These are phyloP conservation scores for Xylogone sp. DNA, from an alignment of 2,329 filamentous ascomycete genomes.

Conservation along the genomic window DNA sequence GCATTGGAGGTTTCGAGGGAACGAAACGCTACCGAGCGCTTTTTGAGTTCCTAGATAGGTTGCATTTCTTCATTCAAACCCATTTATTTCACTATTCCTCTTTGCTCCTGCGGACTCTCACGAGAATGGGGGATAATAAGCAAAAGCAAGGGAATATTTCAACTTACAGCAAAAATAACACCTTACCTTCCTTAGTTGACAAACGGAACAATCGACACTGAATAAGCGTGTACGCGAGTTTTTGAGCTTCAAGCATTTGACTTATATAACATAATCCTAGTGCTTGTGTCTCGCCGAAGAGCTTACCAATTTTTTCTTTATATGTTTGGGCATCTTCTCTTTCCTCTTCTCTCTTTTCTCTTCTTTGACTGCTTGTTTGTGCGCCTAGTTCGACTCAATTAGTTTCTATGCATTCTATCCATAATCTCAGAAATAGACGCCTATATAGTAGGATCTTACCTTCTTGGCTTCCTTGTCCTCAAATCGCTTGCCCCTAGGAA, in stretches of 20 bases:
- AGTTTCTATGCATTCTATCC: no score
- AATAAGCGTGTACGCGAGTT: background rate
- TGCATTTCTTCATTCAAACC: background rate
- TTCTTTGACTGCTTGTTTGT: slow-evolving; percentile 90
- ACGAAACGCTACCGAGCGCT: background rate
- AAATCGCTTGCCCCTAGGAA: slow-evolving; percentile 77
- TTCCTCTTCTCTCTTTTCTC: slow-evolving; percentile 91
- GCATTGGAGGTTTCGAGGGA: background rate
- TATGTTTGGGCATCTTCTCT: slow-evolving; percentile 92
- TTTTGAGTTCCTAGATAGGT: background rate
- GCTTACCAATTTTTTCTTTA: slow-evolving; percentile 85
- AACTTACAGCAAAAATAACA: background rate
- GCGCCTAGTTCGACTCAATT: slow-evolving; percentile 40
- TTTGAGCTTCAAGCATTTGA: background rate
- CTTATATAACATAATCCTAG: slow-evolving; percentile 6
- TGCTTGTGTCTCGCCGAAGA: slow-evolving; percentile 32
- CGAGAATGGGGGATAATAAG: background rate
- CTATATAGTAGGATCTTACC: slow-evolving; percentile 36
- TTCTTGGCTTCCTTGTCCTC: slow-evolving; percentile 90
- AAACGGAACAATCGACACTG: background rate
- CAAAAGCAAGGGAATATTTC: background rate
- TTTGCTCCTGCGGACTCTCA: background rate
- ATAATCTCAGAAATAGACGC: no score
- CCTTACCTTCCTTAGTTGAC: background rate
- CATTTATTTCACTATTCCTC: background rate